Percentiles rank a stretch among this genome's conserved stretches.
Conservation (phyloP, 2,329 filamentous ascomycete genomes). For the Hirsutella minnesotensis region DNA sequence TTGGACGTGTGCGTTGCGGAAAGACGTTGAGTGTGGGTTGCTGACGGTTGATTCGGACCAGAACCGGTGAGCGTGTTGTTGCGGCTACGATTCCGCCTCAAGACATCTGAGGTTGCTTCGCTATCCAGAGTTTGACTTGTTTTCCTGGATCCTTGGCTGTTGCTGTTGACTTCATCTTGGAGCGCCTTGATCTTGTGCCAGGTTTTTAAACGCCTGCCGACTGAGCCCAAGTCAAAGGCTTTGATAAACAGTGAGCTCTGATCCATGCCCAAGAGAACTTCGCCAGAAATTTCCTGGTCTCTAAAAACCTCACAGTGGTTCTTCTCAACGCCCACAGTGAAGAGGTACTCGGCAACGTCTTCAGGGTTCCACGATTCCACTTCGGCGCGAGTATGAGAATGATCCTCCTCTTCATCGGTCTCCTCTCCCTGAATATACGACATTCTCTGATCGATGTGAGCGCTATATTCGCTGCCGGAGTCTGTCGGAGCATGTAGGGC, state of each 20-base stretch:
- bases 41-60: conserved; percentile 31
- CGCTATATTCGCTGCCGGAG: conserved; percentile 85
- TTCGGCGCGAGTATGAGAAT: conserved; percentile 54
- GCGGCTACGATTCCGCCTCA: conserved; percentile 37
- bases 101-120: conserved; percentile 45
- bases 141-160: conserved; percentile 28
- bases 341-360: conserved; percentile 81
- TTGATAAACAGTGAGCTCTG: conserved; percentile 93
- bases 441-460: conserved; percentile 59
- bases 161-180: conserved; percentile 69
- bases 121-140: conserved; percentile 46
- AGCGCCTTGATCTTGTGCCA: conserved; percentile 94
- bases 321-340: conserved; percentile 72
- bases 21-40: conserved; percentile 33
- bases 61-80: conserved; percentile 45
- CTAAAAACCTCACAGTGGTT: conserved; percentile 88
- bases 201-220: conserved; percentile 79
- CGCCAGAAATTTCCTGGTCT: conserved; percentile 91
- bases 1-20: conserved; percentile 40
- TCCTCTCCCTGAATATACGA: conserved; percentile 93
- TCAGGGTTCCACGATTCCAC: conserved; percentile 70
- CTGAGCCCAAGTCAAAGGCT: conserved; percentile 84
- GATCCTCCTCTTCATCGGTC: conserved; percentile 86
- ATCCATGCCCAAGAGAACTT: conserved; percentile 88
- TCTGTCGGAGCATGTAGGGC: conserved; percentile 49